Evolutionary conservation across 1,284 basidiomycete species (phyloP).

Genomic region (Leccinum fallax): DNA sequence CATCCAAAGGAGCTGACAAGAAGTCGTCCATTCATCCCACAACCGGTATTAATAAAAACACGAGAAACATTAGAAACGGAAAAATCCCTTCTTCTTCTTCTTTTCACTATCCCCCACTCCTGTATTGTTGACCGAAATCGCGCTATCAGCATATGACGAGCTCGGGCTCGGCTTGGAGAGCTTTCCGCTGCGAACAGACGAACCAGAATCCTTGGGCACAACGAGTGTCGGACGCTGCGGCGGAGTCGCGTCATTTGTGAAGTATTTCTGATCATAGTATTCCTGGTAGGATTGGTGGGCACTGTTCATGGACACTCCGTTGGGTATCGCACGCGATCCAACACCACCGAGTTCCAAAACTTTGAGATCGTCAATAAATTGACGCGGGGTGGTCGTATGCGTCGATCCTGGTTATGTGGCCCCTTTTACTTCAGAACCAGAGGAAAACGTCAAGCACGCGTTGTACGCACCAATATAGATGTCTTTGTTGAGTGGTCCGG

Average conservation of each 20-base stretch:
- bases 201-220: slow-evolving; percentile 36
- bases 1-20: not conserved
- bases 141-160: slow-evolving; percentile 52
- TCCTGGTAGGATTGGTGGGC: slow-evolving; percentile 62
- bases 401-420: slow-evolving; percentile 72
- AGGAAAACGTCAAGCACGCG: not conserved
- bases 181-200: slow-evolving; percentile 33
- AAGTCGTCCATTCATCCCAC: not conserved
- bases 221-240: slow-evolving; percentile 40
- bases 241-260: slow-evolving; percentile 60
- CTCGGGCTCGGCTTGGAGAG: slow-evolving; percentile 39
- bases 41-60: not conserved
- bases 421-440: slow-evolving; percentile 13
- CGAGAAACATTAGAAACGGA: slow-evolving; percentile 52
- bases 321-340: slow-evolving; percentile 73
- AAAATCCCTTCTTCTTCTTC: slow-evolving; percentile 80
- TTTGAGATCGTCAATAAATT: slow-evolving; percentile 87
- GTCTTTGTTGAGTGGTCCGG: slow-evolving; percentile 78
- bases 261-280: slow-evolving; percentile 79
- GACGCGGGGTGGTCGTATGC: slow-evolving; percentile 81
- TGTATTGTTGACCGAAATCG: slow-evolving; percentile 47
- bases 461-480: slow-evolving; percentile 80
- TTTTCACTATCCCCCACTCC: slow-evolving; percentile 50
- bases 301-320: slow-evolving; percentile 58
- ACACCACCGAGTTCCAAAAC: slow-evolving; percentile 79